These are phyloP conservation scores for Raffaelea deltoideospora DNA, from an alignment of 2,329 filamentous ascomycete genomes.

Conservation along the genomic window DNA sequence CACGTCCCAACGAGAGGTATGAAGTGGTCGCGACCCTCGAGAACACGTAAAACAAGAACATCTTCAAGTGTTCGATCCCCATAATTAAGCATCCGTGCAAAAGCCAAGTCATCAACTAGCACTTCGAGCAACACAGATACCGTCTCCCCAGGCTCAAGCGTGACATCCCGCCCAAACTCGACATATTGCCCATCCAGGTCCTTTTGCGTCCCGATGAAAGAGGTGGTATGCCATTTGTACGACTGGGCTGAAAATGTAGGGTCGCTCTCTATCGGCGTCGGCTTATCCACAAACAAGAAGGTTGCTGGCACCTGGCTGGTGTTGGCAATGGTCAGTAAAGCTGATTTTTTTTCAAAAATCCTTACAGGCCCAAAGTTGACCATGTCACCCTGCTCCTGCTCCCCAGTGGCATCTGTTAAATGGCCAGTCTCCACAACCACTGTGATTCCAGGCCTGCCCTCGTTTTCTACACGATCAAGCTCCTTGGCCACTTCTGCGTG, in stretches of 20 bases:
- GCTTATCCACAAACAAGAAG: conserved; percentile 65
- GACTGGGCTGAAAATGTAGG: conserved; percentile 19
- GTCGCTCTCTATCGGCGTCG: conserved; percentile 27
- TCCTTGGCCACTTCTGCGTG: conserved; percentile 79
- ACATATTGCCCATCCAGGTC: conserved; percentile 5
- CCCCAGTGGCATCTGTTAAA: background rate
- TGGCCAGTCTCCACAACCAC: conserved; percentile 53
- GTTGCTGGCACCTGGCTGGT: conserved; percentile 70
- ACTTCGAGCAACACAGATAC: conserved; percentile 54
- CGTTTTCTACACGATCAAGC: conserved; percentile 56
- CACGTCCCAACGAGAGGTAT: conserved; percentile 66
- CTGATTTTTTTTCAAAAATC: conserved; percentile 51
- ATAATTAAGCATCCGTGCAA: conserved; percentile 58
- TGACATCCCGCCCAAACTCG: conserved; percentile 40
- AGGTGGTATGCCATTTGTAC: conserved; percentile 52
- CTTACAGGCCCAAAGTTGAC: conserved; percentile 70
- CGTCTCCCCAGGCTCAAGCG: conserved; percentile 73
- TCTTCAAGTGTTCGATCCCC: conserved; percentile 57
- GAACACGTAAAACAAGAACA: conserved; percentile 71
- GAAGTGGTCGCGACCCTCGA: conserved; percentile 80
- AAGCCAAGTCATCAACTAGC: conserved; percentile 45
- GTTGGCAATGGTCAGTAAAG: conserved; percentile 74
- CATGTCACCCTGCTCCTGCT: conserved; percentile 12
- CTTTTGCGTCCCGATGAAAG: conserved; percentile 35
- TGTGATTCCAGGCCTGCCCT: conserved; percentile 27